These are phyloP conservation scores for Camelina sativa DNA, from an alignment of 345 rosid species.

Conservation along the genomic window DNA sequence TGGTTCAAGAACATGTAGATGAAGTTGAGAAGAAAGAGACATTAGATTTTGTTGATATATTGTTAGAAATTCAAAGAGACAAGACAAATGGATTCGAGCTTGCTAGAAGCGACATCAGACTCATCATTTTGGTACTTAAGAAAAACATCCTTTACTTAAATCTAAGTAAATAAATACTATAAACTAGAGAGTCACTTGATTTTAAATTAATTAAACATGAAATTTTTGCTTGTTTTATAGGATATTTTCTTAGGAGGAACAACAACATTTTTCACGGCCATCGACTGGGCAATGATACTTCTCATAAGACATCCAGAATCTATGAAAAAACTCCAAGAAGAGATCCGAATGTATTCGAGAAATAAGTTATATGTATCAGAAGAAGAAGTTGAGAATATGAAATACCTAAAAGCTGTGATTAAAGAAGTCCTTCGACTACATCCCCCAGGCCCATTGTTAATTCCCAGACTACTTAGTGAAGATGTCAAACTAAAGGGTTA, in stretches of 20 bases:
- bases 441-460: conserved; percentile 46
- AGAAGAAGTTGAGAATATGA: conserved; percentile 38
- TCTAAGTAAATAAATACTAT: no score
- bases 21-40: conserved; percentile 11
- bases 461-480: conserved; percentile 39
- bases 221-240: conserved; percentile 27
- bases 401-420: conserved; percentile 45
- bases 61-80: no score
- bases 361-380: conserved; percentile 26
- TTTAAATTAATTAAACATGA: neutral
- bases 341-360: conserved; percentile 18
- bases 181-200: no score
- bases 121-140: no score
- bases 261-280: conserved; percentile 28
- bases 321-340: conserved; percentile 43
- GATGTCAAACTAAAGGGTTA: conserved; percentile 43
- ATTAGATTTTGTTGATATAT: no score
- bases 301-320: conserved; percentile 43
- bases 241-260: conserved; percentile 49
- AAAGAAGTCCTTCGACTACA: conserved; percentile 44
- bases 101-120: no score
- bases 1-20: conserved; percentile 33
- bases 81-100: no score
- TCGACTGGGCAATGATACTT: conserved; percentile 52
- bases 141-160: no score